Evolutionary conservation across 2,329 filamentous ascomycete species (phyloP), one percentile per base, ranked within the genome.

Genomic region (Rugonectria rugulosa): DNA sequence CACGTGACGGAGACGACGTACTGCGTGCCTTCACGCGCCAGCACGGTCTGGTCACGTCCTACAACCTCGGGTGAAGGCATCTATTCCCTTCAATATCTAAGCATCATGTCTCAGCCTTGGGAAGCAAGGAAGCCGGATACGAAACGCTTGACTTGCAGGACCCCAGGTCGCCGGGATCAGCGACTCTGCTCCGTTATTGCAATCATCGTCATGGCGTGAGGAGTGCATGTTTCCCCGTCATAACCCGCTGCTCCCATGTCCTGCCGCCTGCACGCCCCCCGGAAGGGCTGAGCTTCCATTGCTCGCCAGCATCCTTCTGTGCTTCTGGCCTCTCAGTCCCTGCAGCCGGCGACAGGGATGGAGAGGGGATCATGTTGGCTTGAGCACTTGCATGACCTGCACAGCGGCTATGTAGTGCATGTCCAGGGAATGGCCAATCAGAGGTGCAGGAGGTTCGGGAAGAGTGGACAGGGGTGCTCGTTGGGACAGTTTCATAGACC

Each of bases 351-450:
- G 50, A 55, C 65, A 67, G 62, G 68, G 65, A 47, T 70, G 56
- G 57, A 53, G 57, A 62, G 57, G 59, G 59, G 60, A 56, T 56
- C 56, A 65, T 59, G 65, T 64, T 70, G 70, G 71, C 65, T 71
- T 70, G 71, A 73, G 69, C 72, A 74, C 72, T 73, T 73, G 72
- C 73, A 74, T 75, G 66, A 70, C 65, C 72, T 73, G 71, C 72
- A 73, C 69, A 74, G 73, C 73, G 73, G 73, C 71, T 74, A 75
- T 75, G 72, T 74, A 72, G 65, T 67, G 64, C 62, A 65, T 62
- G 66, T 71, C 67, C 69, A 66, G 70, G 65, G 69, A 61, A 59
- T 68, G 61, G 19, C 73, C 72, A 75, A 75, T 74, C 47, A 64
- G 37, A 55, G 52, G 27, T 57, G 63, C 61, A 63, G 49, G 29